These are phyloP conservation scores for Suzukiozyma palmioleophila DNA, from an alignment of 1,139 yeast genomes.

Conservation along the genomic window DNA sequence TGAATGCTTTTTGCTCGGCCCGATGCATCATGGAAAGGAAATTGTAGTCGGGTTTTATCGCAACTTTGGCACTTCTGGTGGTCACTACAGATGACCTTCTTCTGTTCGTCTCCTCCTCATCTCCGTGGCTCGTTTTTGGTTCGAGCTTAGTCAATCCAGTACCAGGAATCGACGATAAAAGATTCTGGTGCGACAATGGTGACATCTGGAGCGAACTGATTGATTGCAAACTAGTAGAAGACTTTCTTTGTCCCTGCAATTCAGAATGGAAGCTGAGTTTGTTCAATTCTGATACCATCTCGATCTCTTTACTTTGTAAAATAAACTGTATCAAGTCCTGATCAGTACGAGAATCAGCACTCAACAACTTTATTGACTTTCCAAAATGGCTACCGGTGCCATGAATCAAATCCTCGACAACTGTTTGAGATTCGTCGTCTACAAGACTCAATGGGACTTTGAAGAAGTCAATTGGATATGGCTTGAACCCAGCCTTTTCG, in stretches of 20 bases:
- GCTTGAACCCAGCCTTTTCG: slow-evolving; percentile 36
- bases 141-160: neutral
- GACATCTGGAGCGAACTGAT: neutral
- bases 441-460: slow-evolving; percentile 24
- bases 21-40: slow-evolving; percentile 7
- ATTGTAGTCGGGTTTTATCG: slow-evolving; percentile 27
- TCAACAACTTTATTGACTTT: slow-evolving; percentile 27
- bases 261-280: slow-evolving; percentile 33
- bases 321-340: slow-evolving; percentile 28
- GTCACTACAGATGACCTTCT: slow-evolving; percentile 27
- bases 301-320: slow-evolving; percentile 34
- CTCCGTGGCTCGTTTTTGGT: neutral
- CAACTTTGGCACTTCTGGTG: slow-evolving; percentile 25
- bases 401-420: slow-evolving; percentile 20
- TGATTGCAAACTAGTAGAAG: slow-evolving; percentile 27
- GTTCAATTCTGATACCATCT: slow-evolving; percentile 35
- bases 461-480: slow-evolving; percentile 34
- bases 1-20: neutral
- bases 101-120: slow-evolving; percentile 7
- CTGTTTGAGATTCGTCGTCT: slow-evolving; percentile 15
- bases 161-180: neutral
- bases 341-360: slow-evolving; percentile 23
- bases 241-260: slow-evolving; percentile 28
- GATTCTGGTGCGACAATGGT: neutral
- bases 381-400: slow-evolving; percentile 17